Percentiles rank a stretch among this genome's conserved stretches.
Evolutionary conservation across 1,284 basidiomycete genomes (phyloP).

Genomic region (Ganoderma meredithae): DNA sequence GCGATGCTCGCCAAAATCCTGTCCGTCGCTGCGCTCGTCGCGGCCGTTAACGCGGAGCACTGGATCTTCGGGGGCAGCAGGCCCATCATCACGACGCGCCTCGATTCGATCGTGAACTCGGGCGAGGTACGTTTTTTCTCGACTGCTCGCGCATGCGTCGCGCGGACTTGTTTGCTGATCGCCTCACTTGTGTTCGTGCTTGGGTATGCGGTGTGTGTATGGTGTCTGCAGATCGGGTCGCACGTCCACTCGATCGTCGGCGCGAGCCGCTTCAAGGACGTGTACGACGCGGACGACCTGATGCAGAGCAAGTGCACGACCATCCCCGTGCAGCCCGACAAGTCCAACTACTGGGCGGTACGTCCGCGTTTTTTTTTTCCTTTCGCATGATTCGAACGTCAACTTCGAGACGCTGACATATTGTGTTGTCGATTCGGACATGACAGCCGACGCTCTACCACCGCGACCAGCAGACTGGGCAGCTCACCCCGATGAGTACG

Average conservation of each 20-base stretch:
- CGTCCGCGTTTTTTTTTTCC: conserved; percentile 16
- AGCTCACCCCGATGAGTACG: conserved; percentile 36
- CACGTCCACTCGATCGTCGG: conserved; percentile 43
- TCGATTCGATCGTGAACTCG: conserved; percentile 42
- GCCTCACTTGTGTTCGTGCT: not conserved
- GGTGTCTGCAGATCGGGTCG: conserved; percentile 24
- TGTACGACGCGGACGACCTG: conserved; percentile 34
- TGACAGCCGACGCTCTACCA: conserved; percentile 36
- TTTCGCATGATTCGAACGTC: not conserved
- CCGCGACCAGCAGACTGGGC: conserved; percentile 33
- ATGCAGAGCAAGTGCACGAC: conserved; percentile 37
- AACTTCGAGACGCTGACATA: conserved; percentile 12
- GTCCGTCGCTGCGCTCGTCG: conserved; percentile 33
- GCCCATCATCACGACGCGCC: conserved; percentile 37
- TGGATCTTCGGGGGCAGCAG: conserved; percentile 40
- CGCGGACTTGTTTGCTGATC: not conserved
- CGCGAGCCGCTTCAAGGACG: conserved; percentile 34
- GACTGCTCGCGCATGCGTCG: not conserved
- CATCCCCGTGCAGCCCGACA: conserved; percentile 38
- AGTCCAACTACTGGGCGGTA: conserved; percentile 42
- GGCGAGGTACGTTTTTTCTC: conserved; percentile 25
- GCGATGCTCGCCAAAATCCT: conserved; percentile 29
- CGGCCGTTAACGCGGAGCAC: conserved; percentile 38
- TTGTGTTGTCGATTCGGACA: not conserved
- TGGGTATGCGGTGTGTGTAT: not conserved